Evolutionary conservation across 2,329 filamentous ascomycete species (phyloP), one percentile per base, ranked within the genome.

Genomic region (Cercospora canescens): DNA sequence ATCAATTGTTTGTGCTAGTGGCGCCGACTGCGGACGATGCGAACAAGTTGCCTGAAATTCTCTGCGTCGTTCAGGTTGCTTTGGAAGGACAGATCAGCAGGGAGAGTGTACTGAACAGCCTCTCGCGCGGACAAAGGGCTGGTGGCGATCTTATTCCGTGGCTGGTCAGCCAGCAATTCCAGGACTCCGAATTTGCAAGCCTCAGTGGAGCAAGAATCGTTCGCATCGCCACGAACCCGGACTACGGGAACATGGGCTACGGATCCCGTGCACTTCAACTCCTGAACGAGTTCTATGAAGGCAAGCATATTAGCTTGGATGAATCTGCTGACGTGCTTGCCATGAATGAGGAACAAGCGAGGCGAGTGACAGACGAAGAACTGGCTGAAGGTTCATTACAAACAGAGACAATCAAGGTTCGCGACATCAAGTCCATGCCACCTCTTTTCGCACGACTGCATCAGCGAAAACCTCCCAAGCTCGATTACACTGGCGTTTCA

Each of bases 131-230:
- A 39, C 91, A 95, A 76, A 86, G 95, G 72, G 93, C 94, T 1
- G 89, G 92, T 41, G 95, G 95, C 74, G 95, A 99, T 78, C 82
- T 99, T 62, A 99, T 99, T 64, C 95, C 95, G 0, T 99, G 95
- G 95, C 86, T 98, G 34, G 92, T 99, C 69, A 96, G 93, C 77
- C 94, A 98, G 77, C 95, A 99, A 77, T 99, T 97, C 82, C 95
- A 98, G 76, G 95, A 99, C 74, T 93, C 96, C 71, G 93, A 97
- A 71, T 99, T 99, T 77, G 95, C 94, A 12, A 90, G 91, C 45
- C 85, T 99, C 0, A 98, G 94, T 14, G 96, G 95, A 63, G 95
- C 94, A 35, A 88, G 95, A 67, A 83, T 99, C 55, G 94, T 99
- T 16, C 89, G 95, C 57, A 98, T 99, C 74, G 95, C 96, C 21